These are phyloP conservation scores for Fusarium solani-melongenae DNA, from an alignment of 2,329 filamentous ascomycete genomes.

Conservation along the genomic window DNA sequence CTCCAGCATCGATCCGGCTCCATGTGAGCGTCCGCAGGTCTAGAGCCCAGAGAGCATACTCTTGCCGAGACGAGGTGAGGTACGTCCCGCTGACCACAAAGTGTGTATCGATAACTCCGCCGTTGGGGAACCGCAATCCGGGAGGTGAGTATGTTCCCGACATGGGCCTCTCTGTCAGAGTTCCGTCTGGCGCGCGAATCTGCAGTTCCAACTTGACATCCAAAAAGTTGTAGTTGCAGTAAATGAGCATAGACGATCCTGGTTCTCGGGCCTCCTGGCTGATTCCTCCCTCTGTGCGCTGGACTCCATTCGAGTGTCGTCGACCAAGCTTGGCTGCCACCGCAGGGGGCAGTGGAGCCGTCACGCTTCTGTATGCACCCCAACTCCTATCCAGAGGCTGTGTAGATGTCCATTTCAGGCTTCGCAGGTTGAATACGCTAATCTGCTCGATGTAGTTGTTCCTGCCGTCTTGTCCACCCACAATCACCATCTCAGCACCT, in stretches of 20 bases:
- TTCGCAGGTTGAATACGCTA: slow-evolving; percentile 96
- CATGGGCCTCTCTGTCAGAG: slow-evolving; percentile 89
- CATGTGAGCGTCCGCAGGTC: slow-evolving; percentile 90
- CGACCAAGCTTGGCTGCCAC: slow-evolving; percentile 75
- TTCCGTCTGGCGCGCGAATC: slow-evolving; percentile 85
- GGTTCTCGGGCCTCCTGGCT: slow-evolving; percentile 66
- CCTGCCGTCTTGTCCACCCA: slow-evolving; percentile 95
- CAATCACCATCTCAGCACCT: slow-evolving; percentile 96
- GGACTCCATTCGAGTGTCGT: slow-evolving; percentile 56
- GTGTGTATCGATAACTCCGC: slow-evolving; percentile 93
- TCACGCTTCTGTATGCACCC: slow-evolving; percentile 95
- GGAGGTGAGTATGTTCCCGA: slow-evolving; percentile 87
- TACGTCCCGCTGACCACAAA: slow-evolving; percentile 99
- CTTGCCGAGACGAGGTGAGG: slow-evolving; percentile 96
- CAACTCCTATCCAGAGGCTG: slow-evolving; percentile 90
- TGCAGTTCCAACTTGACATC: slow-evolving; percentile 97
- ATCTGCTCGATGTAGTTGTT: slow-evolving; percentile 99
- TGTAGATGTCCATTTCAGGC: slow-evolving; percentile 94
- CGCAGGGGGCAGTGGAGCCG: slow-evolving; percentile 80
- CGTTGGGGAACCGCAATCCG: slow-evolving; percentile 93
- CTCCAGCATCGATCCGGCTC: slow-evolving; percentile 95
- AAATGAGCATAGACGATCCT: slow-evolving; percentile 88
- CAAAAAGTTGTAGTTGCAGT: slow-evolving; percentile 98
- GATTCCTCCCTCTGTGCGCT: slow-evolving; percentile 58
- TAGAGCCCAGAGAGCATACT: slow-evolving; percentile 96